phyloP scores from a whole-genome alignment of 1,139 yeast species.

The Debaryomyces sp. region DNA sequence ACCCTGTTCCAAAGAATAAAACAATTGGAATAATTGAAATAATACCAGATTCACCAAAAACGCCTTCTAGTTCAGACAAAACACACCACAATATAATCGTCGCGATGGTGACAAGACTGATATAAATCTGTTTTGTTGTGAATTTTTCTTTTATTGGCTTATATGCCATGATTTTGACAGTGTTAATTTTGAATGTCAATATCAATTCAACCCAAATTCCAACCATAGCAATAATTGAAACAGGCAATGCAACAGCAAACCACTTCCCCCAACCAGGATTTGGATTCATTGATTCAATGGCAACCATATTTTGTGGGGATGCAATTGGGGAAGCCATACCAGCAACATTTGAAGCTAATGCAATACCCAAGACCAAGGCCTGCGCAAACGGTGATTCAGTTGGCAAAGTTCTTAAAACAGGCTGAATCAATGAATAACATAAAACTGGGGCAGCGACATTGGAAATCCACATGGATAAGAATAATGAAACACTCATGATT shows the following conservation, averaged over 20 bases:
- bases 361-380: conserved; percentile 86
- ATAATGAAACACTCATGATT: conserved; percentile 81
- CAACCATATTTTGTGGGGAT: conserved; percentile 92
- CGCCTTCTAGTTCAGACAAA: conserved; percentile 60
- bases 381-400: conserved; percentile 77
- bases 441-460: conserved; percentile 96
- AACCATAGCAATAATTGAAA: conserved; percentile 61
- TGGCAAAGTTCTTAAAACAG: conserved; percentile 79
- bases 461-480: conserved; percentile 93
- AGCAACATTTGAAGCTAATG: conserved; percentile 87
- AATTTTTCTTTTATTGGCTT: conserved; percentile 73
- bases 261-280: conserved; percentile 94
- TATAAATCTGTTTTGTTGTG: conserved; percentile 72
- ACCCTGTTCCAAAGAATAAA: conserved; percentile 83
- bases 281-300: conserved; percentile 84
- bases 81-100: conserved; percentile 90
- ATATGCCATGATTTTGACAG: conserved; percentile 49
- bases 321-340: conserved; percentile 98
- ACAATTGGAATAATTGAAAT: conserved; percentile 84
- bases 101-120: conserved; percentile 60
- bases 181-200: conserved; percentile 64
- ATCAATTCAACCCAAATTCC: conserved; percentile 73
- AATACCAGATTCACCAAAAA: conserved; percentile 89
- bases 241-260: conserved; percentile 87
- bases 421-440: conserved; percentile 87